These are phyloP conservation scores for Truncatella angustata DNA, from an alignment of 2,329 filamentous ascomycete genomes.

Conservation along the genomic window DNA sequence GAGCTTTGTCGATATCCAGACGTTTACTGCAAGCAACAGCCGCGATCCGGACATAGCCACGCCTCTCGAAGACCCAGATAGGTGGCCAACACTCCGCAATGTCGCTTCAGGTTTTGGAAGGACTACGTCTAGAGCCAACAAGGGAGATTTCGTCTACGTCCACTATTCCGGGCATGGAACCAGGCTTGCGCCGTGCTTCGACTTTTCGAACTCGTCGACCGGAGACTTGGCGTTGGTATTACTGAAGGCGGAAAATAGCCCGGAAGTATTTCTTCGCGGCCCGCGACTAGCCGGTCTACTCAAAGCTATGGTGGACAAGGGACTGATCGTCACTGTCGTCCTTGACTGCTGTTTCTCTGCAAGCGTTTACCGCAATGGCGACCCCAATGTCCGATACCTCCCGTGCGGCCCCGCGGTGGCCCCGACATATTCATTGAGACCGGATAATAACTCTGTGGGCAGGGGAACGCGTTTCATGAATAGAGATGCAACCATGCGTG, in stretches of 20 bases:
- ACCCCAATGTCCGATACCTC: not conserved
- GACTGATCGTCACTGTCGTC: not conserved
- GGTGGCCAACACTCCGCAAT: not conserved
- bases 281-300: too few relatives aligned
- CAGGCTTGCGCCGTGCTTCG: not conserved
- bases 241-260: not conserved
- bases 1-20: not conserved
- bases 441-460: not conserved
- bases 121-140: not conserved
- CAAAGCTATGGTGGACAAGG: not conserved
- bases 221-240: not conserved
- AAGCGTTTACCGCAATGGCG: not conserved
- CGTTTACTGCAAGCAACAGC: not conserved
- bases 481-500: not conserved
- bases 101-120: not conserved
- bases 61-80: not conserved
- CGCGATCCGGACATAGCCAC: not conserved
- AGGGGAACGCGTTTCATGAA: not conserved
- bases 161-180: not conserved
- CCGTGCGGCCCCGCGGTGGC: not conserved
- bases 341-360: not conserved
- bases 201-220: not conserved
- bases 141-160: not conserved
- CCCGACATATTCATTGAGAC: not conserved
- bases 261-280: too few relatives aligned